A percentile compares a stretch with the other conserved stretches of the same genome.
Conservation (phyloP, 78 protist genomes). For the Isochrysis galbana region DNA sequence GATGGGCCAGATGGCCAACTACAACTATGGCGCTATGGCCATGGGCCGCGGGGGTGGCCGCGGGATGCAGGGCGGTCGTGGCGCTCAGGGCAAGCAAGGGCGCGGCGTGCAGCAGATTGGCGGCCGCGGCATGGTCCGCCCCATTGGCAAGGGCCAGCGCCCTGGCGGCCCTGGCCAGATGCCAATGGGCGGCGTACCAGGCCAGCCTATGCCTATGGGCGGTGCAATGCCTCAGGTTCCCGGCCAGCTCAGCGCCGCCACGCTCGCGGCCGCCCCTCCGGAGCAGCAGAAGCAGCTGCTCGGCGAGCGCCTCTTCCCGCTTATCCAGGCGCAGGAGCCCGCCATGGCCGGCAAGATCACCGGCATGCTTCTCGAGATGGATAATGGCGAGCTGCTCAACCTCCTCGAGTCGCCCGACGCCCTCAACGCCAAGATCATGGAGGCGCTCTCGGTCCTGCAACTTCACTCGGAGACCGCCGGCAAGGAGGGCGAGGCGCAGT, state of each 20-base stretch:
- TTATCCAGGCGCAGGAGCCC: conserved; percentile 56
- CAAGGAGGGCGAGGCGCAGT: not conserved
- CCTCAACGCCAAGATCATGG: conserved; percentile 68
- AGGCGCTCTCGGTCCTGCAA: conserved; percentile 74
- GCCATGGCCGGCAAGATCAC: conserved; percentile 86
- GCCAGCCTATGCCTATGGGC: not conserved
- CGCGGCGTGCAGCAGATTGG: not conserved
- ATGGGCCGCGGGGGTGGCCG: not conserved
- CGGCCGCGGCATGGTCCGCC: not conserved
- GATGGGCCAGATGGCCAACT: conserved; percentile 28
- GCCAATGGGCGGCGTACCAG: not conserved
- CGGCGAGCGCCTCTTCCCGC: conserved; percentile 87
- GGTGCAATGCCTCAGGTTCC: not conserved
- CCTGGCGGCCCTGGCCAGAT: conserved; percentile 1
- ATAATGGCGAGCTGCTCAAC: conserved; percentile 75
- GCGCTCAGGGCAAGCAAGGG: too few relatives aligned
- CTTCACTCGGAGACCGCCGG: conserved; percentile 24
- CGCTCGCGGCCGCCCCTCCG: conserved; percentile 38
- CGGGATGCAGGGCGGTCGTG: not conserved
- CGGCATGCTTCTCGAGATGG: conserved; percentile 92
- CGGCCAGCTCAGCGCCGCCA: not conserved
- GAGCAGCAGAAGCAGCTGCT: conserved; percentile 68
- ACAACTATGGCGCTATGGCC: not conserved
- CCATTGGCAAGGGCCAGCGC: not conserved
- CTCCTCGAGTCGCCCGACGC: conserved; percentile 66